A percentile compares a stretch with the other conserved stretches of the same genome.
phyloP scores from a whole-genome alignment of 208 protist genomes.

The Leishmania turanica region DNA sequence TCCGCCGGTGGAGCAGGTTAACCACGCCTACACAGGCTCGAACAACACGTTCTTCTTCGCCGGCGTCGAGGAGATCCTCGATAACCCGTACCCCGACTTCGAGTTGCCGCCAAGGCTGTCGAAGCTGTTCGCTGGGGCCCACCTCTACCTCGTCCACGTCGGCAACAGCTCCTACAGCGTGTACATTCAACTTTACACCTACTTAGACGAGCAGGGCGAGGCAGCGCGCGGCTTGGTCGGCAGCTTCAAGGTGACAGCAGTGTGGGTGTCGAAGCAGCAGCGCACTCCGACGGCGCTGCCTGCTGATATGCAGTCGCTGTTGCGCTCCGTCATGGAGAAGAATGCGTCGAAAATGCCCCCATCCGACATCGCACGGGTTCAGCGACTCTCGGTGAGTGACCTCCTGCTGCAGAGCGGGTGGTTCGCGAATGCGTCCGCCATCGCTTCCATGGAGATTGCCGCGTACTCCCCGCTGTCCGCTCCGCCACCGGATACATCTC shows the following conservation, averaged over 20 bases:
- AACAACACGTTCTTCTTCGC: conserved; percentile 67
- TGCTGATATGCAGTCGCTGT: conserved; percentile 7
- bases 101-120: conserved; percentile 38
- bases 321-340: conserved; percentile 9
- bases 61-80: conserved; percentile 50
- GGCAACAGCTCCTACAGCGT: conserved; percentile 64
- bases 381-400: conserved; percentile 13
- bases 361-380: conserved; percentile 1
- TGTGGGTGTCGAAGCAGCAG: conserved; percentile 49
- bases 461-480: neutral
- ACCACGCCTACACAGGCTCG: conserved; percentile 17
- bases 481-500: neutral
- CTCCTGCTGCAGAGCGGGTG: conserved; percentile 22
- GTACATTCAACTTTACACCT: conserved; percentile 45
- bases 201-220: conserved; percentile 38
- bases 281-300: conserved; percentile 35
- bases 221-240: conserved; percentile 36
- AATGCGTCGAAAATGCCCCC: neutral
- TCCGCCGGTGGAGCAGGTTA: conserved; percentile 19
- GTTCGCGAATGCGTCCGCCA: conserved; percentile 13
- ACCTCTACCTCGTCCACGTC: conserved; percentile 47
- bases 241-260: conserved; percentile 56
- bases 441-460: neutral
- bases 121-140: conserved; percentile 36
- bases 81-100: conserved; percentile 29